These are phyloP conservation scores for Aureobasidium vineae DNA, from an alignment of 2,329 filamentous ascomycete genomes.

Conservation along the genomic window DNA sequence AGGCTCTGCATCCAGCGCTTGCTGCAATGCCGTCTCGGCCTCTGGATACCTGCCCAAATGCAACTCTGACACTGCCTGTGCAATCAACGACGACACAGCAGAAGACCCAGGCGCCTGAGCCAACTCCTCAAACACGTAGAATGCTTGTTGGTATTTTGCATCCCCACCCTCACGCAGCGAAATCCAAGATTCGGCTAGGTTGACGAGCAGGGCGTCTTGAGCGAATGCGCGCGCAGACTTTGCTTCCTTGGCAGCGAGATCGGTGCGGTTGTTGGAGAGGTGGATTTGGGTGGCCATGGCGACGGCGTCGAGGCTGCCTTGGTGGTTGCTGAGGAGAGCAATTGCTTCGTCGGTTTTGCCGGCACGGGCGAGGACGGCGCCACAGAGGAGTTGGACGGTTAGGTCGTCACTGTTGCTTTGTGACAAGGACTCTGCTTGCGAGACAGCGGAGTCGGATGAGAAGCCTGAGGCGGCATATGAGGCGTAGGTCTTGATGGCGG, in stretches of 20 bases:
- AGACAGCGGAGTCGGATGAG: conserved; percentile 43
- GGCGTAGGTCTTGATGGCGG: conserved; percentile 74
- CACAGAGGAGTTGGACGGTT: conserved; percentile 76
- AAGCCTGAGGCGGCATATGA: conserved; percentile 49
- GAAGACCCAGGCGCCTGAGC: conserved; percentile 82
- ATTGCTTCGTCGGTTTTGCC: conserved; percentile 85
- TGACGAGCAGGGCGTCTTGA: conserved; percentile 89
- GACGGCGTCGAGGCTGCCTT: conserved; percentile 75
- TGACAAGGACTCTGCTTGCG: conserved; percentile 67
- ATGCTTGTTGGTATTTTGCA: conserved; percentile 93
- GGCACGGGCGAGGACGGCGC: conserved; percentile 75
- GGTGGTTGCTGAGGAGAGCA: conserved; percentile 73
- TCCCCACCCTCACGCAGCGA: conserved; percentile 88
- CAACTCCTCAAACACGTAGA: conserved; percentile 96
- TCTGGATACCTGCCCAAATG: conserved; percentile 87
- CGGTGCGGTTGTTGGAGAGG: conserved; percentile 84
- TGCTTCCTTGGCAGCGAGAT: conserved; percentile 88
- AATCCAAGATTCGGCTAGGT: conserved; percentile 94
- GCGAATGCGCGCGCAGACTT: conserved; percentile 85
- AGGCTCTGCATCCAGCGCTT: conserved; percentile 73
- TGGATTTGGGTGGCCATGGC: conserved; percentile 90
- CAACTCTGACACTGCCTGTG: conserved; percentile 86
- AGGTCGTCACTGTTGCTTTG: conserved; percentile 68
- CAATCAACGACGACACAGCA: conserved; percentile 71
- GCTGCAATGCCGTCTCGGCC: conserved; percentile 79